A percentile compares a stretch with the other conserved stretches of the same genome.
phyloP scores from a whole-genome alignment of 306 rosid genomes.

The Erythrophleum fordii region DNA sequence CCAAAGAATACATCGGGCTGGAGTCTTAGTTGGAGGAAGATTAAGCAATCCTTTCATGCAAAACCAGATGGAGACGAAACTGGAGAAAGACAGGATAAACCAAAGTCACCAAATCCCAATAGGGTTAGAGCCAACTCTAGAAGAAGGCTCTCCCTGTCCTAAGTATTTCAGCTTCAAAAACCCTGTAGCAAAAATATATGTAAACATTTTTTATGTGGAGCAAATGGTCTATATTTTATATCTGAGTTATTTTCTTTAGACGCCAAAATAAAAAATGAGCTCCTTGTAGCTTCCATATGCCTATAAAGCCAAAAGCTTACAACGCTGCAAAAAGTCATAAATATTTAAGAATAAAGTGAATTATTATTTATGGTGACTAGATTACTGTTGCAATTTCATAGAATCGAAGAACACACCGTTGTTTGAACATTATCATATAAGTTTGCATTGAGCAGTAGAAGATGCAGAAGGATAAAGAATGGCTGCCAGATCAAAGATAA shows the following conservation, averaged over 20 bases:
- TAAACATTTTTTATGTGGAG: background rate
- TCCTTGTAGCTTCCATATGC: background rate
- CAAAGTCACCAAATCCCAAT: slow-evolving; percentile 41
- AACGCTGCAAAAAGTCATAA: background rate
- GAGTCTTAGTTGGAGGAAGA: slow-evolving; percentile 77
- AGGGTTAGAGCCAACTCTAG: slow-evolving; percentile 44
- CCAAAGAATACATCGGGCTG: slow-evolving; percentile 59
- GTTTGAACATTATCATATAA: background rate
- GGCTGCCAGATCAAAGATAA: background rate
- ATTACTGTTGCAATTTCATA: background rate
- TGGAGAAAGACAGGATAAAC: slow-evolving; percentile 42
- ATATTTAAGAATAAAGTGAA: background rate
- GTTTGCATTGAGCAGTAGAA: background rate
- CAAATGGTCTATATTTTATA: background rate
- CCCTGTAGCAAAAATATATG: background rate
- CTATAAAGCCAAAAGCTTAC: background rate
- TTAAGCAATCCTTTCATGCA: slow-evolving; percentile 68
- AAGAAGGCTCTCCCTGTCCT: slow-evolving; percentile 54
- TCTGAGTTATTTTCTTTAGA: background rate
- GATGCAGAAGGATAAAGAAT: background rate
- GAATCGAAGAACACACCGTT: background rate
- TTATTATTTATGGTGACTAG: background rate
- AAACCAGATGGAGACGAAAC: slow-evolving; percentile 60
- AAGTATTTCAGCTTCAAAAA: background rate
- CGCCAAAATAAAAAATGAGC: background rate